Evolutionary conservation across 2,329 filamentous ascomycete genomes (phyloP), one percentile per base, ranked within the genome.

Genomic region (Clonostachys sp.): DNA sequence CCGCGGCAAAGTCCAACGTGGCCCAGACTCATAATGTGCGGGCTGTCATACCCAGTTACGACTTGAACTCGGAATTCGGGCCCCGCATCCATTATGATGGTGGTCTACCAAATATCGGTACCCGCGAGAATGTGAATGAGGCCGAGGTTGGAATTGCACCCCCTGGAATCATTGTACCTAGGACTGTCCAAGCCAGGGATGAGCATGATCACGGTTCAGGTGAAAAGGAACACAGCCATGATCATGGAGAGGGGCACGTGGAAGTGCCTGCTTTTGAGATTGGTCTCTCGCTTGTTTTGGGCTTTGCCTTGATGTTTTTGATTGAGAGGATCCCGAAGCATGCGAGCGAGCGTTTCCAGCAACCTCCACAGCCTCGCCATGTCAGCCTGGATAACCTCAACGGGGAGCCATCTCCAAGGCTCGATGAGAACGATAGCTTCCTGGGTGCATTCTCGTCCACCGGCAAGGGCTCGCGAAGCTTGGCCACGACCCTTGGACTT

Each of bases 291-390:
- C 74, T 99, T 45, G 83, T 95, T 47, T 72, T 89, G 14, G 94
- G 94, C 12, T 99, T 97, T 66, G 83, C 96, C 48, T 78, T 96
- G 54, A 99, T 99, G 94, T 97, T 96, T 62, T 79, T 99, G 18
- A 87, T 99, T 60, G 92, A 99, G 67, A 84, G 89, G 45, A 69
- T 95, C 9, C 90, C 91, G 8, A 82, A 83, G 39, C 87, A 91
- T 61, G 82, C 84, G 6, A 78, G 80, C 2, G 77, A 88, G 17
- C 75, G 78, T 39, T 71, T 88, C 36, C 83, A 84, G 57, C 71
- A 79, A 17, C 75, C 79, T 36, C 83, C 86, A 13, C 75, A 83
- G 45, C 88, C 86, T 14, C 84, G 91, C 53, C 90, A 96, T 61
- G 94, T 97, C 58, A 95, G 89, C 48, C 75, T 97, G 41, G 89